A percentile compares a stretch with the other conserved stretches of the same genome.
phyloP scores from a whole-genome alignment of 208 protist genomes.

The Leishmania amazonensis region DNA sequence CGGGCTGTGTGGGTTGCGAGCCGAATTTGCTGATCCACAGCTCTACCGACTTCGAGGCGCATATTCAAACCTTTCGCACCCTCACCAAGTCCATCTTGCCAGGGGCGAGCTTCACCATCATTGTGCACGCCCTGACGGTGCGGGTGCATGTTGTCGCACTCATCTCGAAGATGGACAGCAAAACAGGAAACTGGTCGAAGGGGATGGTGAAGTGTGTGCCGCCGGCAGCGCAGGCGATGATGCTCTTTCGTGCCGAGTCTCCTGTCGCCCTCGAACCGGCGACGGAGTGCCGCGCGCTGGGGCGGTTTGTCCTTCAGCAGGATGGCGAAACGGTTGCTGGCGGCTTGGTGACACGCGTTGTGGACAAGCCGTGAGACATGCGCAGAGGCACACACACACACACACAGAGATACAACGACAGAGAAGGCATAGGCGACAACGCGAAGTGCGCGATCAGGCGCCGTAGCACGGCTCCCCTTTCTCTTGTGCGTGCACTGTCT shows the following conservation, averaged over 20 bases:
- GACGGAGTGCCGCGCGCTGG: constrained; percentile 72
- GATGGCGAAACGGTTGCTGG: constrained; percentile 80
- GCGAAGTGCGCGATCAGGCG: neutral
- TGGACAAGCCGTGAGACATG: constrained; percentile 10
- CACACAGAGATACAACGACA: neutral
- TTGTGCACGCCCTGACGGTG: constrained; percentile 72
- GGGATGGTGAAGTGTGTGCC: constrained; percentile 90
- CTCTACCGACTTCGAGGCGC: constrained; percentile 80
- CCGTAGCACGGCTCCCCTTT: neutral
- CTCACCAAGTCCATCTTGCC: constrained; percentile 73
- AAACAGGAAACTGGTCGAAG: constrained; percentile 69
- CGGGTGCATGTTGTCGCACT: constrained; percentile 70
- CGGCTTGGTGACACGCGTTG: constrained; percentile 66
- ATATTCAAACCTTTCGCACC: constrained; percentile 75
- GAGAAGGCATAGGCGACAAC: neutral
- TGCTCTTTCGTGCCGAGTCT: constrained; percentile 56
- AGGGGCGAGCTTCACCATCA: constrained; percentile 66
- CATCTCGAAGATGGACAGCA: constrained; percentile 68
- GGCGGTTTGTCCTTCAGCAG: constrained; percentile 83
- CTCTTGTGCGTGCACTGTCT: neutral
- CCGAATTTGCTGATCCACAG: constrained; percentile 21
- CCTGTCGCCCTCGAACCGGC: constrained; percentile 72
- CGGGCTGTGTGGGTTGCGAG: constrained; percentile 73
- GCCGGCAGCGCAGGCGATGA: constrained; percentile 63
- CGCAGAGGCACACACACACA: neutral